Evolutionary conservation across 805 yeast species (phyloP).

Genomic region (Metschnikowia koreensis): DNA sequence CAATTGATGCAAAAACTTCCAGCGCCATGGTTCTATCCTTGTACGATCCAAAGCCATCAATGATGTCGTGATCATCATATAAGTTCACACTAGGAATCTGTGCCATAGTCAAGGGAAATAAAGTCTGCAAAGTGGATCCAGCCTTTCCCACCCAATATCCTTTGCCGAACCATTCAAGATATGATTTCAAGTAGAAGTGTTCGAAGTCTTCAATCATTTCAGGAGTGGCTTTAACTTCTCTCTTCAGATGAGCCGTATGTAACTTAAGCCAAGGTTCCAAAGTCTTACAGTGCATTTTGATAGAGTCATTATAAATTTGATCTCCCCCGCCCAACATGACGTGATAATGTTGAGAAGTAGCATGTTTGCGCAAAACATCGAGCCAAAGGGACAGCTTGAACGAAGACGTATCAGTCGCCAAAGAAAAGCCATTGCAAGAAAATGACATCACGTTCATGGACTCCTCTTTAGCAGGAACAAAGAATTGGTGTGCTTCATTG

Average conservation of each 20-base stretch:
- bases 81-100: constrained; percentile 84
- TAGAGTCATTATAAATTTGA: constrained; percentile 85
- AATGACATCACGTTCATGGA: constrained; percentile 80
- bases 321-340: constrained; percentile 99
- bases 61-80: constrained; percentile 93
- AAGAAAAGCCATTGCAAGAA: constrained; percentile 90
- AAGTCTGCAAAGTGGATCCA: constrained; percentile 64
- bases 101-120: constrained; percentile 74
- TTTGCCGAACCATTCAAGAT: constrained; percentile 84
- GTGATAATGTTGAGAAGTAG: constrained; percentile 57
- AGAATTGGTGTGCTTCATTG: constrained; percentile 45
- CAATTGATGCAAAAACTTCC: constrained; percentile 68
- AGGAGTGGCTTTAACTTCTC: constrained; percentile 36
- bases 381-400: constrained; percentile 83
- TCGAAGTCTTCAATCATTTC: constrained; percentile 56
- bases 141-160: constrained; percentile 77
- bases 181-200: constrained; percentile 67
- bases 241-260: constrained; percentile 47
- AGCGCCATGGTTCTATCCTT: constrained; percentile 69
- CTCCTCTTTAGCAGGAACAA: constrained; percentile 58
- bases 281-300: constrained; percentile 55
- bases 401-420: constrained; percentile 60
- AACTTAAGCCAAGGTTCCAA: constrained; percentile 65
- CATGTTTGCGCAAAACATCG: constrained; percentile 74
- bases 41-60: constrained; percentile 95